A percentile compares a stretch with the other conserved stretches of the same genome.
Conservation (phyloP, 192 early-diverging fungal genomes). For the Phlyctochytrium planicorne region DNA sequence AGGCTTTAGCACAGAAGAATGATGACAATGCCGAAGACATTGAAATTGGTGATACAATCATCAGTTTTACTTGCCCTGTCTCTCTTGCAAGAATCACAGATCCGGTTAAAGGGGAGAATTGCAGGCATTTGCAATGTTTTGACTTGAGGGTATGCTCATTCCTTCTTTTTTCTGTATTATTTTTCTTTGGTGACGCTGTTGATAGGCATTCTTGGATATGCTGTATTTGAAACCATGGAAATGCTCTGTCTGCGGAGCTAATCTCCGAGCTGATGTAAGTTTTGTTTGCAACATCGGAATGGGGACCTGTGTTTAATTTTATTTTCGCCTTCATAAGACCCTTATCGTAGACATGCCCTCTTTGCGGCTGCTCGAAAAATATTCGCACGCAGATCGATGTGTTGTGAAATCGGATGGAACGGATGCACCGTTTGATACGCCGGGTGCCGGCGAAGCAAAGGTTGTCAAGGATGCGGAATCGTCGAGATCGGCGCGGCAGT, state of each 20-base stretch:
- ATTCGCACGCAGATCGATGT: slow-evolving; percentile 33
- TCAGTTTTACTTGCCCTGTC: slow-evolving; percentile 35
- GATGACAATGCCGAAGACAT: too few species aligned
- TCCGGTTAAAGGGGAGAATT: slow-evolving; percentile 28
- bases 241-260: slow-evolving; percentile 31
- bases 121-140: slow-evolving; percentile 35
- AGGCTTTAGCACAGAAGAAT: not conserved
- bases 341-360: slow-evolving; percentile 24
- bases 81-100: slow-evolving; percentile 25
- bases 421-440: slow-evolving; percentile 26
- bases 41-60: slow-evolving; percentile 29
- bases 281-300: not conserved
- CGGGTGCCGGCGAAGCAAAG: not conserved
- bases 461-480: not conserved
- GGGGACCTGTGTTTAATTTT: not conserved
- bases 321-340: slow-evolving; percentile 9
- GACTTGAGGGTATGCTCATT: slow-evolving; percentile 24
- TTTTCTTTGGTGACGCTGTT: not conserved
- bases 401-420: slow-evolving; percentile 34
- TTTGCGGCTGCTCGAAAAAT: slow-evolving; percentile 29
- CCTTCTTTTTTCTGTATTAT: not conserved
- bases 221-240: slow-evolving; percentile 17
- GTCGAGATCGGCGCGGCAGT: slow-evolving; percentile 1
- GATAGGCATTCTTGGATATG: slow-evolving; percentile 22
- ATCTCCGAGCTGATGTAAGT: not conserved